Evolutionary conservation across 2,329 filamentous ascomycete species (phyloP).

Genomic region (Raffaelea deltoideospora): DNA sequence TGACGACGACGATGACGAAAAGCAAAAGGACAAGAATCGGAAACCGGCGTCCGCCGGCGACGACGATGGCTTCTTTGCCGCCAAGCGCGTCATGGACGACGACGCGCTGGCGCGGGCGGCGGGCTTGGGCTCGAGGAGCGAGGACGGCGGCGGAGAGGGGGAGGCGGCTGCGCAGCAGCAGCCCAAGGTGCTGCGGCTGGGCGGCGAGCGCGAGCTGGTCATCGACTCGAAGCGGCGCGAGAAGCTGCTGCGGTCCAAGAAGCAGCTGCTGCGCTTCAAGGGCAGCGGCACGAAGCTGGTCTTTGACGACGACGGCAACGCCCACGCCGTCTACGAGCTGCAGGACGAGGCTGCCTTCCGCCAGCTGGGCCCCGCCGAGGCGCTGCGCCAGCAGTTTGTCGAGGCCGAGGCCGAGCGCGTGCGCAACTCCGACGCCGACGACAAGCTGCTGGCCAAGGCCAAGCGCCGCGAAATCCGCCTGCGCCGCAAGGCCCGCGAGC

Average conservation of each 20-base stretch:
- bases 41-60: slow-evolving; percentile 1
- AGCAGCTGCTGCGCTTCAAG: slow-evolving; percentile 82
- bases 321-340: slow-evolving; percentile 77
- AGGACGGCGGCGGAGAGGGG: slow-evolving; percentile 15
- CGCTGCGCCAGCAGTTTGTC: slow-evolving; percentile 64
- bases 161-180: slow-evolving; percentile 21
- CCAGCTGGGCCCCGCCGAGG: slow-evolving; percentile 57
- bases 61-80: slow-evolving; percentile 61
- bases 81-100: slow-evolving; percentile 74
- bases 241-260: slow-evolving; percentile 90
- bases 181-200: slow-evolving; percentile 48
- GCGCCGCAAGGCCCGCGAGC: slow-evolving; percentile 53
- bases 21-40: neutral
- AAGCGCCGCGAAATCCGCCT: slow-evolving; percentile 64
- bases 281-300: slow-evolving; percentile 72
- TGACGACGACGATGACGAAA: neutral
- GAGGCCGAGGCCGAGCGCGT: slow-evolving; percentile 60
- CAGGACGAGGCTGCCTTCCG: slow-evolving; percentile 72
- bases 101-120: slow-evolving; percentile 43
- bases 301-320: slow-evolving; percentile 81
- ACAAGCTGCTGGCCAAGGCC: slow-evolving; percentile 67
- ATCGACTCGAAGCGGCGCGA: slow-evolving; percentile 92
- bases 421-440: slow-evolving; percentile 58
- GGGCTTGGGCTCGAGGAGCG: slow-evolving; percentile 16
- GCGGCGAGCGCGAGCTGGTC: slow-evolving; percentile 52